phyloP scores from a whole-genome alignment of 129 eudicot species.

The Flaveria sonorensis region DNA sequence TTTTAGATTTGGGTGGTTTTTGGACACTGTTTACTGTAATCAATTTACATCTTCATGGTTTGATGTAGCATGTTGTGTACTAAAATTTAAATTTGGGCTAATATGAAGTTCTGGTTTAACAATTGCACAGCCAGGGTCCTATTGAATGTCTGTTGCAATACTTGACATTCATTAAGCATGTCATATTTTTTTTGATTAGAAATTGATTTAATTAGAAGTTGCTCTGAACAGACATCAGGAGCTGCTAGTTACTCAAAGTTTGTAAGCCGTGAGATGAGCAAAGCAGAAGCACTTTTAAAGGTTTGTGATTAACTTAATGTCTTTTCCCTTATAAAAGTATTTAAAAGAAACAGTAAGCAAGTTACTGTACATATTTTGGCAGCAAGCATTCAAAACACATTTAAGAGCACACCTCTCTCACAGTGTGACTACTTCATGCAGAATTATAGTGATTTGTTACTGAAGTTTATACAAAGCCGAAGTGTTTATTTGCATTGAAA shows the following conservation, averaged over 20 bases:
- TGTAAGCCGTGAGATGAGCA: constrained; percentile 97
- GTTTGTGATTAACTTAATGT: constrained; percentile 34
- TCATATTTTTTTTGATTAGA: not conserved
- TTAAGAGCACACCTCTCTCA: constrained; percentile 5
- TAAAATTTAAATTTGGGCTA: not conserved
- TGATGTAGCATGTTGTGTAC: constrained; percentile 8
- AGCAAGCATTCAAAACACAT: not conserved
- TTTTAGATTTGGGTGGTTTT: not conserved
- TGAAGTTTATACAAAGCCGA: not conserved
- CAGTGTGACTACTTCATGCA: constrained; percentile 14
- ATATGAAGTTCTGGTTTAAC: not conserved
- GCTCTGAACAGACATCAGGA: constrained; percentile 67
- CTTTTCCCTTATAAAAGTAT: not conserved
- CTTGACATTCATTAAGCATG: constrained; percentile 11
- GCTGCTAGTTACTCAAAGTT: constrained; percentile 90
- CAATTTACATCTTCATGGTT: not conserved
- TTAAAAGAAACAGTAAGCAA: not conserved
- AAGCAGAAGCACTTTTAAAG: constrained; percentile 97
- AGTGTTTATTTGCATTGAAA: not conserved
- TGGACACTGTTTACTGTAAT: not conserved
- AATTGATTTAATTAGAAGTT: constrained; percentile 24
- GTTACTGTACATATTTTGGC: not conserved
- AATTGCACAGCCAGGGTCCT: not conserved
- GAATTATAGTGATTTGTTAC: not conserved
- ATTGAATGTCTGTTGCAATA: not conserved